These are phyloP conservation scores for Lepidium didymum DNA, from an alignment of 345 rosid species.

Conservation along the genomic window DNA sequence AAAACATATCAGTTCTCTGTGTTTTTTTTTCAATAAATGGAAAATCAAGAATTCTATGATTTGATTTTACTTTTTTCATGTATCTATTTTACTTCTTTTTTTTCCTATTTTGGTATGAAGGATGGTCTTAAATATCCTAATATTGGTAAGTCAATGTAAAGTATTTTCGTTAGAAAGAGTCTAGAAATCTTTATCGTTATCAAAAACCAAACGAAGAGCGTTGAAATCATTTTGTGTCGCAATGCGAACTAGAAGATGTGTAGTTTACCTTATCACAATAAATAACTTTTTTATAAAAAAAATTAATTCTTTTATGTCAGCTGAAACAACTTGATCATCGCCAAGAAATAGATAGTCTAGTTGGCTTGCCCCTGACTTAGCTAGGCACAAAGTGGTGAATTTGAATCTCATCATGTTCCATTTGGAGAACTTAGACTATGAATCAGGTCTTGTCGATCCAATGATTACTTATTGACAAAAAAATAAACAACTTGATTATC, in stretches of 20 bases:
- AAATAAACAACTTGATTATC: too few relatives aligned
- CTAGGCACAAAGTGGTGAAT: too few relatives aligned
- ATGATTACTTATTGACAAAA: too few relatives aligned
- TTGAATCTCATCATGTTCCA: too few relatives aligned
- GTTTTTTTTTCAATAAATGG: neutral
- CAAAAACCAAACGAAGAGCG: neutral
- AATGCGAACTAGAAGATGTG: neutral
- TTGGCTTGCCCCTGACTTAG: too few relatives aligned
- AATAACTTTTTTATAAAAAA: too few relatives aligned
- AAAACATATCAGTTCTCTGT: neutral
- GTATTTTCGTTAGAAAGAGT: neutral
- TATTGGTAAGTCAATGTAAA: neutral
- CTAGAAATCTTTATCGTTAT: neutral
- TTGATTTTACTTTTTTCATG: neutral
- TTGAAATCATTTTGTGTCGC: neutral
- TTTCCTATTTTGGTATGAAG: neutral
- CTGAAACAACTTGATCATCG: too few relatives aligned
- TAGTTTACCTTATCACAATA: neutral
- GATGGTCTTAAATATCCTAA: neutral
- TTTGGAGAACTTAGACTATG: too few relatives aligned
- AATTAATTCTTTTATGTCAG: too few relatives aligned
- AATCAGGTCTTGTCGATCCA: too few relatives aligned
- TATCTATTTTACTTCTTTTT: neutral
- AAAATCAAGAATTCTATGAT: neutral
- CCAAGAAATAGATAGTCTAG: too few relatives aligned